phyloP scores from a whole-genome alignment of 805 yeast species.

The Cyberlindnera mrakii region DNA sequence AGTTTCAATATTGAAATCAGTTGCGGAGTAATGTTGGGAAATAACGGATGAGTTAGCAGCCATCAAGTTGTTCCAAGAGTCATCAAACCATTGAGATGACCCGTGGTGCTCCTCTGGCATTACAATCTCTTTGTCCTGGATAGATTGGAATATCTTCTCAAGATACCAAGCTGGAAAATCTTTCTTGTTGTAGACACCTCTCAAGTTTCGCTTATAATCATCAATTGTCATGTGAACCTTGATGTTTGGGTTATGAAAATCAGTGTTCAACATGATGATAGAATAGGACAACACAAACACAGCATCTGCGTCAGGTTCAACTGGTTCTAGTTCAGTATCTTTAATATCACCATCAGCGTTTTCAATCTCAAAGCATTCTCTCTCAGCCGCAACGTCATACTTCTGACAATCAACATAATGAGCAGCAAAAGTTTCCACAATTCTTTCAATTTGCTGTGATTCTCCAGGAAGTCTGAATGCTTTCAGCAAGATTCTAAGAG shows the following conservation, averaged over 20 bases:
- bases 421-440: conserved; percentile 80
- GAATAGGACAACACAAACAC: conserved; percentile 89
- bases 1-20: conserved; percentile 19
- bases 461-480: conserved; percentile 94
- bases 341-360: conserved; percentile 20
- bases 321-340: conserved; percentile 36
- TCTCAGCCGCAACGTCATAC: conserved; percentile 15
- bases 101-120: conserved; percentile 98
- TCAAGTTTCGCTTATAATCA: conserved; percentile 70
- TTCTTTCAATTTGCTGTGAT: conserved; percentile 91
- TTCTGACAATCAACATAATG: conserved; percentile 66
- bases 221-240: conserved; percentile 87
- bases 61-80: conserved; percentile 70
- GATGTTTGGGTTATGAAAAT: conserved; percentile 86
- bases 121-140: conserved; percentile 80
- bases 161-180: conserved; percentile 87
- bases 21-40: conserved; percentile 19
- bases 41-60: conserved; percentile 31
- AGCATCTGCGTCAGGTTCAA: conserved; percentile 75
- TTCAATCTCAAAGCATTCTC: conserved; percentile 5
- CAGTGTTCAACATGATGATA: conserved; percentile 90
- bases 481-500: conserved; percentile 72
- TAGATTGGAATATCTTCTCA: conserved; percentile 72
- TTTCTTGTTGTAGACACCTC: conserved; percentile 69
- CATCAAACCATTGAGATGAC: conserved; percentile 88